Conservation (phyloP, 441 rosid species). For the Dalechampia spathulata region DNA sequence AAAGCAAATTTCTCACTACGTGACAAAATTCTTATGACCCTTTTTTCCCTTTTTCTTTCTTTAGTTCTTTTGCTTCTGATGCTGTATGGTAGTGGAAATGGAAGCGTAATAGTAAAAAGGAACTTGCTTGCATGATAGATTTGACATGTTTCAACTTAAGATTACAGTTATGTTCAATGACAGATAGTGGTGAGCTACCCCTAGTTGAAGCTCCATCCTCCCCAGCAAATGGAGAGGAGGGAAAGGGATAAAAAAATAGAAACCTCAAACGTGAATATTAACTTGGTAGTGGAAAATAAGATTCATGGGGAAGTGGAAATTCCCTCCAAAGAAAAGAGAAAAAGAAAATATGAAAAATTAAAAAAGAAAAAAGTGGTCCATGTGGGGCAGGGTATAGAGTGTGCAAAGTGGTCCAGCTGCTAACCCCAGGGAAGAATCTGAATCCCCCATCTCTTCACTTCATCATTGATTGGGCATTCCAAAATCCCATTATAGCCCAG, state of each 20-base stretch:
- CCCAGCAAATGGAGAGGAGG: too few species aligned
- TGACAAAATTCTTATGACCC: constrained; percentile 6
- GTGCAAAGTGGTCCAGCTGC: constrained; percentile 27
- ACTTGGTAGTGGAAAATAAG: too few species aligned
- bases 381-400: constrained; percentile 22
- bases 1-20: not conserved
- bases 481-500: constrained; percentile 19
- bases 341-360: constrained; percentile 3
- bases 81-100: too few species aligned
- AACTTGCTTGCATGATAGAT: too few species aligned
- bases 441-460: constrained; percentile 28
- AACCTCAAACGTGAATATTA: too few species aligned
- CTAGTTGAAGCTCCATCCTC: too few species aligned
- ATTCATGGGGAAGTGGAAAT: not conserved
- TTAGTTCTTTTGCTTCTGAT: too few species aligned
- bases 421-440: constrained; percentile 32
- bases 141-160: too few species aligned
- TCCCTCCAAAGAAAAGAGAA: not conserved
- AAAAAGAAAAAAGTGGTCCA: not conserved
- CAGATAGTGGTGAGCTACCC: too few species aligned
- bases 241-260: too few species aligned
- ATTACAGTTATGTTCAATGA: too few species aligned
- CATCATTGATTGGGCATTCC: constrained; percentile 37
- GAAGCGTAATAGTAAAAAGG: too few species aligned
- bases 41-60: not conserved